These are phyloP conservation scores for Ceratobasidium sp. DNA, from an alignment of 1,284 basidiomycete species.

Conservation along the genomic window DNA sequence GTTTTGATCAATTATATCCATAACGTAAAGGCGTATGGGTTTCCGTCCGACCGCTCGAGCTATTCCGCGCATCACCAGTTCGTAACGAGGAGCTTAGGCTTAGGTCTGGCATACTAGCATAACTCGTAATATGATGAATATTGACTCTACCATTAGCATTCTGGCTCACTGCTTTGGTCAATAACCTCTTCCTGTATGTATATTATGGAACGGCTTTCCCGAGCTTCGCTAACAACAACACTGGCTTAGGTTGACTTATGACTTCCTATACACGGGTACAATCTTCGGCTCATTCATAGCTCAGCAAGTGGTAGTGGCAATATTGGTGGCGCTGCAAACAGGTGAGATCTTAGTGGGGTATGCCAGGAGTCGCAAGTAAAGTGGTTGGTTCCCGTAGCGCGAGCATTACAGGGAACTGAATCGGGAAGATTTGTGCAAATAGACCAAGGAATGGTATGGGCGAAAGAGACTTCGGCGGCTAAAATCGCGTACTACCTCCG, in stretches of 20 bases:
- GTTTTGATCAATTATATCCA: too few species aligned
- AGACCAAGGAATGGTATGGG: too few species aligned
- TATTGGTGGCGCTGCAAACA: neutral
- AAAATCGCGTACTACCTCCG: neutral
- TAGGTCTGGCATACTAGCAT: too few species aligned
- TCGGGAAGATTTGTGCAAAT: too few species aligned
- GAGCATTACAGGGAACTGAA: neutral
- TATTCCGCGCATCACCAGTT: too few species aligned
- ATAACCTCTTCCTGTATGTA: neutral
- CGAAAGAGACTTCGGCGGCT: neutral
- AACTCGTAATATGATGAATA: too few species aligned
- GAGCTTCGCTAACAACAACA: neutral
- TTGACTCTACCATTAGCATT: neutral
- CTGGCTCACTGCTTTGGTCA: neutral
- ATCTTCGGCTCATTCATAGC: constrained; percentile 17
- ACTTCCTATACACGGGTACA: neutral
- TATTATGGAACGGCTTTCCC: neutral
- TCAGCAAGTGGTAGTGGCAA: neutral
- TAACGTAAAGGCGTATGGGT: too few species aligned
- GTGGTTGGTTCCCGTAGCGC: neutral
- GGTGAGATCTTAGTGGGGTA: neutral
- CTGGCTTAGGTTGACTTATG: neutral
- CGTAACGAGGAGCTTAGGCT: too few species aligned
- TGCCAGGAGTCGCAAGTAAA: neutral
- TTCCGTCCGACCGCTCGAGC: too few species aligned